These are phyloP conservation scores for Harringtonia lauricola DNA, from an alignment of 2,329 filamentous ascomycete genomes.

Conservation along the genomic window DNA sequence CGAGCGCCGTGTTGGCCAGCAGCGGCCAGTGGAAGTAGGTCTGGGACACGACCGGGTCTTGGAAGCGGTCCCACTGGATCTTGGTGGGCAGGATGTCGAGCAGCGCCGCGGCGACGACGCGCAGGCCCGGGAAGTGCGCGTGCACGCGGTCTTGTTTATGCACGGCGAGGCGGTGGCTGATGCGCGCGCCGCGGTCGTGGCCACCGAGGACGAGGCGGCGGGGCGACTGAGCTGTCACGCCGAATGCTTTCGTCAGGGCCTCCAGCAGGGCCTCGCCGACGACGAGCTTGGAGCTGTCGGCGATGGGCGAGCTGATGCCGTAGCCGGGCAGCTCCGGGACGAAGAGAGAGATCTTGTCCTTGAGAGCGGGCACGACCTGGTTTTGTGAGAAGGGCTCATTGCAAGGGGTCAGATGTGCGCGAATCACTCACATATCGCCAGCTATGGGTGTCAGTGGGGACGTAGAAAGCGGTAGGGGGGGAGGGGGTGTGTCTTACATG, in stretches of 20 bases:
- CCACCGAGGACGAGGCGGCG: slow-evolving; percentile 28
- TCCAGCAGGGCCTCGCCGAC: slow-evolving; percentile 30
- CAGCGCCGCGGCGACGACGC: slow-evolving; percentile 26
- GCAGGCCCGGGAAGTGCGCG: slow-evolving; percentile 17
- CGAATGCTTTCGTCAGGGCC: slow-evolving; percentile 22
- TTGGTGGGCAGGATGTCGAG: slow-evolving; percentile 38
- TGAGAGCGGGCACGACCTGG: slow-evolving; percentile 26
- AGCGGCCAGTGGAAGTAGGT: slow-evolving; percentile 40
- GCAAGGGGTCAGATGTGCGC: neutral
- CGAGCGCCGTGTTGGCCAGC: slow-evolving; percentile 31
- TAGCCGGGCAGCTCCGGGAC: slow-evolving; percentile 36
- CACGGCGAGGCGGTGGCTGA: slow-evolving; percentile 36
- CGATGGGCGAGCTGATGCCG: slow-evolving; percentile 25
- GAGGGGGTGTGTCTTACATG: slow-evolving; percentile 6
- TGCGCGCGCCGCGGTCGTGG: slow-evolving; percentile 37
- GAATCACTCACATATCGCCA: slow-evolving; percentile 16
- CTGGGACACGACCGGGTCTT: slow-evolving; percentile 21
- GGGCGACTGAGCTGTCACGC: slow-evolving; percentile 6
- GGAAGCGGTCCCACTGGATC: slow-evolving; percentile 30
- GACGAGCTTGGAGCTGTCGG: slow-evolving; percentile 22
- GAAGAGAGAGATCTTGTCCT: slow-evolving; percentile 29
- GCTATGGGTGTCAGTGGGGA: slow-evolving; percentile 3
- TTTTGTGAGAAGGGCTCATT: neutral
- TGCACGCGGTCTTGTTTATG: slow-evolving; percentile 19
- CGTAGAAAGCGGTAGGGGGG: neutral